Evolutionary conservation across 139 green algal species (phyloP), one percentile per base, ranked within the genome.

Genomic region (Tetradesmus obliquus): DNA sequence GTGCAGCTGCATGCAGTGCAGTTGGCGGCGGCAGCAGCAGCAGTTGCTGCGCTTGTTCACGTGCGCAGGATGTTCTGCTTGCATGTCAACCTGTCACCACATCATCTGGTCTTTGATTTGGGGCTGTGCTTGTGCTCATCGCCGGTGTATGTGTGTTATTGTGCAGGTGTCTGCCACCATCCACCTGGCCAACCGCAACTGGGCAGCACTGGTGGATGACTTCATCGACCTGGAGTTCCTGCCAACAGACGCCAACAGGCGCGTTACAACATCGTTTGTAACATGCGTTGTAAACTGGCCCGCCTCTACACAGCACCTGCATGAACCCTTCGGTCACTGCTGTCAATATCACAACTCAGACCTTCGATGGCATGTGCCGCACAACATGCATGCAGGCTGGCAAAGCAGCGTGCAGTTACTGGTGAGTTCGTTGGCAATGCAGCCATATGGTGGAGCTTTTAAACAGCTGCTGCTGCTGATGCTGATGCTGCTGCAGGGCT

Each of bases 181-280:
- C 10, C 83, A 89, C 74, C 55, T 88, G 69, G 83, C 71, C 71
- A 92, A 92, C 79, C 80, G 88, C 53, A 86, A 91, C 55, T 91
- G 88, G 88, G 54, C 83, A 55, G 91, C 93, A 1, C 95, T 99
- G 7, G 95, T 97, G 24, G 95, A 96, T 55, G 97, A 99, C 92
- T 99, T 99, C 92, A 93, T 98, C 9, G 93, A 92, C 0, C 93
- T 99, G 45, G 95, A 94, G 32, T 98, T 99, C 93, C 93, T 99
- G 87, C 96, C 97, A 2, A 2, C 62, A 60, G 84, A 90, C 55
- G 81, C 89, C 3, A 82, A 92, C 69, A 90, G 86, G 86, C 84
- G 69, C 51, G 80, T 22, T n/a, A 7, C 0, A n/a, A 79, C 69
- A 79, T 72, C 10, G 10, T 13, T 72, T 2, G 60, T 10, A 19